Conservation (phyloP, 129 eudicot species). For the Chrysanthemum seticuspe region DNA sequence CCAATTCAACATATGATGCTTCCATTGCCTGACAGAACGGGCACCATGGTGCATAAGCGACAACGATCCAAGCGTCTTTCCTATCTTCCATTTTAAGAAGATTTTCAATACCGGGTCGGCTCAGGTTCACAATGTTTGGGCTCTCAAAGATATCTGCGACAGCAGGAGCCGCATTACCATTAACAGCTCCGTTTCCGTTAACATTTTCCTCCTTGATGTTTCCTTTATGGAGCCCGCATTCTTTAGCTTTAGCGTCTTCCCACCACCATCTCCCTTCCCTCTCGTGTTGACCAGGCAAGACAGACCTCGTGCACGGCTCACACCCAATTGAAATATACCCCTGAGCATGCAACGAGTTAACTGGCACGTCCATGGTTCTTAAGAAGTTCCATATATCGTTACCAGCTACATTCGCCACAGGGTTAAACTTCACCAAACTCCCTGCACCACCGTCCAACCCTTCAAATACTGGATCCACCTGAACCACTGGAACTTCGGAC, state of each 20-base stretch:
- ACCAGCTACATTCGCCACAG: slow-evolving; percentile 77
- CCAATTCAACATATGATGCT: slow-evolving; percentile 78
- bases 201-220: slow-evolving; percentile 67
- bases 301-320: slow-evolving; percentile 99
- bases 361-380: slow-evolving; percentile 88
- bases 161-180: slow-evolving; percentile 38
- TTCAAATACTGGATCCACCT: slow-evolving; percentile 89
- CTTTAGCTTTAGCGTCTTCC: slow-evolving; percentile 99
- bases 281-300: slow-evolving; percentile 94
- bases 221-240: slow-evolving; percentile 97
- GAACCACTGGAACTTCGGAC: slow-evolving; percentile 89
- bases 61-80: slow-evolving; percentile 88
- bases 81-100: slow-evolving; percentile 65
- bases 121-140: slow-evolving; percentile 52
- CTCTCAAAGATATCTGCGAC: slow-evolving; percentile 62
- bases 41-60: slow-evolving; percentile 98
- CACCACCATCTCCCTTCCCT: slow-evolving; percentile 99
- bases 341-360: slow-evolving; percentile 79
- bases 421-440: slow-evolving; percentile 94
- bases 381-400: slow-evolving; percentile 79
- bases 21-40: slow-evolving; percentile 95
- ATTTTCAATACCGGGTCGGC: slow-evolving; percentile 82
- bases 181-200: slow-evolving; percentile 42
- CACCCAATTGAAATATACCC: slow-evolving; percentile 94
- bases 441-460: slow-evolving; percentile 88